Evolutionary conservation across 2,329 filamentous ascomycete species (phyloP).

Genomic region (Huntiella omanensis): DNA sequence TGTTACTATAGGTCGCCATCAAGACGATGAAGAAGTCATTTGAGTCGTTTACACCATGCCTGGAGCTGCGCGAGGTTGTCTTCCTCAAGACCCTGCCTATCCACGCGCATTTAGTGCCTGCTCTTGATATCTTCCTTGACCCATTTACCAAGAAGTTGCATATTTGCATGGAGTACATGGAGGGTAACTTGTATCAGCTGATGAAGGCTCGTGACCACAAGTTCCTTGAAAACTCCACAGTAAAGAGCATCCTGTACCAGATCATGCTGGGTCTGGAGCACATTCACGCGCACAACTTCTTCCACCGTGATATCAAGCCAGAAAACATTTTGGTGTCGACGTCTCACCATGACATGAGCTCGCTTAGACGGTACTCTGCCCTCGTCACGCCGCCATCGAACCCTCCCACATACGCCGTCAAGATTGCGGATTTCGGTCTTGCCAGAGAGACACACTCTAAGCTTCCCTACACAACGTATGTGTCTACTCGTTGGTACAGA

Average conservation of each 20-base stretch:
- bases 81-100: constrained; percentile 77
- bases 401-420: constrained; percentile 83
- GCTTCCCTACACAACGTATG: constrained; percentile 91
- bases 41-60: constrained; percentile 72
- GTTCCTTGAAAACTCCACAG: constrained; percentile 68
- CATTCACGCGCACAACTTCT: constrained; percentile 93
- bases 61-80: constrained; percentile 91
- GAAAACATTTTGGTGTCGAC: constrained; percentile 97
- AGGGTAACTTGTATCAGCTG: constrained; percentile 93
- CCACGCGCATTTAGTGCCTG: constrained; percentile 87
- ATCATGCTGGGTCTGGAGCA: constrained; percentile 93
- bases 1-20: constrained; percentile 59
- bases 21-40: constrained; percentile 99
- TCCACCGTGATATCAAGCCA: constrained; percentile 97
- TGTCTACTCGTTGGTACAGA: constrained; percentile 95
- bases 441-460: constrained; percentile 96
- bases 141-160: constrained; percentile 91
- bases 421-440: constrained; percentile 95
- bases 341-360: constrained; percentile 57
- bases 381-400: constrained; percentile 90
- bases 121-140: constrained; percentile 94
- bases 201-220: constrained; percentile 99
- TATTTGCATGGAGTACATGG: constrained; percentile 99
- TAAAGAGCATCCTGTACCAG: constrained; percentile 96
- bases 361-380: constrained; percentile 82